Evolutionary conservation across 345 rosid genomes (phyloP).

Genomic region (Kernera saxatilis): DNA sequence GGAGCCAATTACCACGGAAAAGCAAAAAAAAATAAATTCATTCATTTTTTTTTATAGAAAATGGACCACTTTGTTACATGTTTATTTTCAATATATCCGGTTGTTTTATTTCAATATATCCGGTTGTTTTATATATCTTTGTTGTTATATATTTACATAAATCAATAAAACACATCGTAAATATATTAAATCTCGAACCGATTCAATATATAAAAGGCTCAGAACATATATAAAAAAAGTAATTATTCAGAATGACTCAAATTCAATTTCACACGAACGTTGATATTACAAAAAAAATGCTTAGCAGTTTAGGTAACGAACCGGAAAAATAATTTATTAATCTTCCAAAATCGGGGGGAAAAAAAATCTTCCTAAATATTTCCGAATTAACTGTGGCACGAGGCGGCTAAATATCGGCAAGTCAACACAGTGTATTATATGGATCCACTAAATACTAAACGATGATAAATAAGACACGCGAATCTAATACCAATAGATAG

Average conservation of each 20-base stretch:
- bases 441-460: neutral
- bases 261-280: neutral
- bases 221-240: neutral
- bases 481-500: neutral
- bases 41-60: slow-evolving; percentile 15
- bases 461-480: neutral
- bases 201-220: neutral
- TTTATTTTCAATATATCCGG: neutral
- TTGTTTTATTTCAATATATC: neutral
- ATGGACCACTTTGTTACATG: slow-evolving; percentile 22
- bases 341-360: neutral
- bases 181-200: neutral
- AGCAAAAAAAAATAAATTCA: neutral
- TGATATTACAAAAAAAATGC: neutral
- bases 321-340: neutral
- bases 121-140: slow-evolving; percentile 1
- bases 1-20: slow-evolving; percentile 20
- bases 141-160: neutral
- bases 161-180: neutral
- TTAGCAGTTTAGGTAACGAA: neutral
- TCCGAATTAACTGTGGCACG: neutral
- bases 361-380: neutral
- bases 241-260: too few relatives aligned
- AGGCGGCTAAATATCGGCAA: slow-evolving; percentile 12
- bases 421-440: slow-evolving; percentile 13